A percentile compares a stretch with the other conserved stretches of the same genome.
These are phyloP conservation scores for Onygenales sp. DNA, from an alignment of 2,329 filamentous ascomycete genomes.

Conservation along the genomic window DNA sequence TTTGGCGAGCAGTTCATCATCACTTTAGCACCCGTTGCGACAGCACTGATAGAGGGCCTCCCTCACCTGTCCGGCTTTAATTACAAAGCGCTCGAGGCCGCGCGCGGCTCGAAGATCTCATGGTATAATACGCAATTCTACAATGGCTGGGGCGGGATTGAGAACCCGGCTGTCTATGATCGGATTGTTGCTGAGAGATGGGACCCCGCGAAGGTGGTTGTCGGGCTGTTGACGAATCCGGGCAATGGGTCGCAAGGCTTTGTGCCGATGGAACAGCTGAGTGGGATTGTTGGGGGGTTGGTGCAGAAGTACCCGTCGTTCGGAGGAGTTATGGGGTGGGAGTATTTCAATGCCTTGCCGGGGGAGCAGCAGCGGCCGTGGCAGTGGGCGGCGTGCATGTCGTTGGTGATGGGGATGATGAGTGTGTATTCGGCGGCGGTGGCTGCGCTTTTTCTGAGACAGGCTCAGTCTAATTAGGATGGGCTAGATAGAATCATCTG, in stretches of 20 bases:
- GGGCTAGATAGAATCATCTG: not conserved
- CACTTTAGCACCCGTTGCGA: constrained; percentile 72
- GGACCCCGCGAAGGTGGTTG: constrained; percentile 62
- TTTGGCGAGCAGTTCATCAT: constrained; percentile 55
- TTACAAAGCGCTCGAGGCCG: constrained; percentile 64
- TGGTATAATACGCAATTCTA: constrained; percentile 96
- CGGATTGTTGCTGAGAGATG: constrained; percentile 50
- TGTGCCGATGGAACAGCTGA: constrained; percentile 50
- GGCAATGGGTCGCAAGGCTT: constrained; percentile 58
- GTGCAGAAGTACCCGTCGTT: constrained; percentile 56
- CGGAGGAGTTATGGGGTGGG: constrained; percentile 90
- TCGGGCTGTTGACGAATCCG: constrained; percentile 72
- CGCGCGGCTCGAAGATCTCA: constrained; percentile 55
- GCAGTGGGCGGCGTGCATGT: constrained; percentile 69
- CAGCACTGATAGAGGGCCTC: constrained; percentile 54
- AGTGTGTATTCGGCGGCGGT: constrained; percentile 25
- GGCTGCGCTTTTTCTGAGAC: constrained; percentile 13
- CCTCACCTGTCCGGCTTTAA: constrained; percentile 67
- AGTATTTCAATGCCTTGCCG: constrained; percentile 78
- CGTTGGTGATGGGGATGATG: constrained; percentile 37
- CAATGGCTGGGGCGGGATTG: constrained; percentile 71
- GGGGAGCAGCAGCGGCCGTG: constrained; percentile 55
- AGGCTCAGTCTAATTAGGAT: not conserved
- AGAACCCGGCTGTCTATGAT: constrained; percentile 36
- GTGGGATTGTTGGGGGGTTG: constrained; percentile 48